Conservation (phyloP, 192 early-diverging fungal genomes). For the Backusella morwellensis region DNA sequence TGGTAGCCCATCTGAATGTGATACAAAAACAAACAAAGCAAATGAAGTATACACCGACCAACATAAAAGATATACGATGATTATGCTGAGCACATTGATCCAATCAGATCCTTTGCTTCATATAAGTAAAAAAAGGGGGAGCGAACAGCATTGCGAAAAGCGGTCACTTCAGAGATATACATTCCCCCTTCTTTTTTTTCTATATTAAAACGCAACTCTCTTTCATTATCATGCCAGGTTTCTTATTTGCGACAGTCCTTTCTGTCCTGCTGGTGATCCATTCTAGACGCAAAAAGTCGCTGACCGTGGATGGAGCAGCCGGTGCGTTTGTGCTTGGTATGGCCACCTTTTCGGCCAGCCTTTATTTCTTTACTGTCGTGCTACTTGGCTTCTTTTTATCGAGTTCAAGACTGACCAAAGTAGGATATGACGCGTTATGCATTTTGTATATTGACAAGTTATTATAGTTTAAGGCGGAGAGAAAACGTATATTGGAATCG, state of each 20-base stretch:
- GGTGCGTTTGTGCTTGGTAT: constrained; percentile 76
- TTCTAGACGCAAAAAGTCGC: constrained; percentile 67
- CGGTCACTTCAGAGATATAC: neutral
- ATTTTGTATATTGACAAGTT: neutral
- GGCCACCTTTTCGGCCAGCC: constrained; percentile 67
- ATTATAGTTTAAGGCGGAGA: constrained; percentile 38
- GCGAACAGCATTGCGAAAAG: too few relatives aligned
- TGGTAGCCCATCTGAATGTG: too few relatives aligned
- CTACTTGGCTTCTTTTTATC: constrained; percentile 77
- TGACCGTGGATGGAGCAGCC: constrained; percentile 64
- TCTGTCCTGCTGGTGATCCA: constrained; percentile 51
- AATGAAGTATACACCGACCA: too few relatives aligned
- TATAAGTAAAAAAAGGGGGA: too few relatives aligned
- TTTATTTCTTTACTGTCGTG: constrained; percentile 60
- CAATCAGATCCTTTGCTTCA: neutral
- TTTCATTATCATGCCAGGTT: constrained; percentile 16
- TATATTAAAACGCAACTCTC: neutral
- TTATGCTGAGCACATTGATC: neutral
- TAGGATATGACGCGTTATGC: constrained; percentile 9
- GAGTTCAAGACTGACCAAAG: constrained; percentile 57
- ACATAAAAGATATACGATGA: too few relatives aligned
- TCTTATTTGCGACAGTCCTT: constrained; percentile 49
- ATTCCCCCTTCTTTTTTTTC: neutral
- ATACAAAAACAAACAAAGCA: neutral
- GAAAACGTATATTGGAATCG: constrained; percentile 40